phyloP scores from a whole-genome alignment of 768 basidiomycete species.

The Mycena chlorophos region DNA sequence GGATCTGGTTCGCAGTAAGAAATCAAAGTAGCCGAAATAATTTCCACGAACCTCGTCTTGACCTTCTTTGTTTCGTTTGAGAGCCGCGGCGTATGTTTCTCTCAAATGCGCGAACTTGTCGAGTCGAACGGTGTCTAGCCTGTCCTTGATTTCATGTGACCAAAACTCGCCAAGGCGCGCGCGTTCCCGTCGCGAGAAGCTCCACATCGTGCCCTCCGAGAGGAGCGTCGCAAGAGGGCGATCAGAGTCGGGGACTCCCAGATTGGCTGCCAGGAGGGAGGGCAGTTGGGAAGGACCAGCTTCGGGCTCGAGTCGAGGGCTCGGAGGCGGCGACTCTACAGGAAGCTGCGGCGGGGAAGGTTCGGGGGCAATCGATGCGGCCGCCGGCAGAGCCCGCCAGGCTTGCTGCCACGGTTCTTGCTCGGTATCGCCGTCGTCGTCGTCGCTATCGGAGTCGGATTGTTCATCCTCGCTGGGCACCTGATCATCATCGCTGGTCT shows the following conservation, averaged over 20 bases:
- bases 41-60: slow-evolving; percentile 52
- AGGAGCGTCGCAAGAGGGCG: slow-evolving; percentile 43
- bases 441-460: slow-evolving; percentile 10
- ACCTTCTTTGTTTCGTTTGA: slow-evolving; percentile 44
- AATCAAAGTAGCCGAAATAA: background rate
- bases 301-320: background rate
- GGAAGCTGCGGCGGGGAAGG: too few relatives aligned
- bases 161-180: slow-evolving; percentile 44
- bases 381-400: slow-evolving; percentile 1
- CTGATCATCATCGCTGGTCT: background rate
- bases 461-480: slow-evolving; percentile 3
- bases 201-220: slow-evolving; percentile 47
- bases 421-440: slow-evolving; percentile 25
- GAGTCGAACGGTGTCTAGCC: slow-evolving; percentile 24
- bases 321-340: background rate
- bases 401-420: slow-evolving; percentile 33
- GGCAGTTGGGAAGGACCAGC: background rate
- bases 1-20: slow-evolving; percentile 40
- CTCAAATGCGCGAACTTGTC: slow-evolving; percentile 46
- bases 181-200: slow-evolving; percentile 53
- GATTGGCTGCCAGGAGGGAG: background rate
- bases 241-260: slow-evolving; percentile 32
- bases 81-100: slow-evolving; percentile 30
- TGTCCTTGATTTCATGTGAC: slow-evolving; percentile 42
- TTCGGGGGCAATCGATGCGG: too few relatives aligned